phyloP scores from a whole-genome alignment of 495 filamentous ascomycete genomes.

The Achaetomiella virescens region DNA sequence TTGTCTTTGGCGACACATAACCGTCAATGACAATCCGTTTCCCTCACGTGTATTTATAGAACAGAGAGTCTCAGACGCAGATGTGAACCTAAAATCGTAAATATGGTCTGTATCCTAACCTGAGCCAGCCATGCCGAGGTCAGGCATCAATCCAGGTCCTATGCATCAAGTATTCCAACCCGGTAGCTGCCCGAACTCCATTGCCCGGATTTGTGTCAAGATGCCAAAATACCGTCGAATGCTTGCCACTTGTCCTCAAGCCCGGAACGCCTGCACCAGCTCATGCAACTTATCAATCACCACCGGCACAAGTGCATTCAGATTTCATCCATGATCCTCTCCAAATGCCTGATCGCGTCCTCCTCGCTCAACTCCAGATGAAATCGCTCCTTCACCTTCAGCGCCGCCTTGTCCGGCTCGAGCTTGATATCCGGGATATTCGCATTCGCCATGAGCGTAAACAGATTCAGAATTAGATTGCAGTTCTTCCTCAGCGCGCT shows the following conservation, averaged over 20 bases:
- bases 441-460: slow-evolving; percentile 93
- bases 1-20: slow-evolving; percentile 60
- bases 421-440: slow-evolving; percentile 93
- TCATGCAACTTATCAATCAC: slow-evolving; percentile 94
- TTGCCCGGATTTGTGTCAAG: too few relatives aligned
- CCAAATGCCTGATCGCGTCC: slow-evolving; percentile 82
- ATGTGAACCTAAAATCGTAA: background rate
- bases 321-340: slow-evolving; percentile 82
- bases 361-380: slow-evolving; percentile 89
- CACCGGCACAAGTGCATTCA: slow-evolving; percentile 81
- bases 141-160: too few relatives aligned
- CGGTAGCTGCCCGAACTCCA: too few relatives aligned
- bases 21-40: too few relatives aligned
- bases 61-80: too few relatives aligned
- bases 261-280: slow-evolving; percentile 83
- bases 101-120: too few relatives aligned
- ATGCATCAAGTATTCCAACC: background rate
- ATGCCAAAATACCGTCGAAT: too few relatives aligned
- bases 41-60: too few relatives aligned
- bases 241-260: slow-evolving; percentile 39
- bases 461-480: slow-evolving; percentile 91
- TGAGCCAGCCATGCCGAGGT: too few relatives aligned
- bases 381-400: slow-evolving; percentile 92
- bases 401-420: slow-evolving; percentile 85
- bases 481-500: slow-evolving; percentile 81